Evolutionary conservation across 768 basidiomycete species (phyloP), one percentile per base, ranked within the genome.

Genomic region (Pleurotus tuoliensis): DNA sequence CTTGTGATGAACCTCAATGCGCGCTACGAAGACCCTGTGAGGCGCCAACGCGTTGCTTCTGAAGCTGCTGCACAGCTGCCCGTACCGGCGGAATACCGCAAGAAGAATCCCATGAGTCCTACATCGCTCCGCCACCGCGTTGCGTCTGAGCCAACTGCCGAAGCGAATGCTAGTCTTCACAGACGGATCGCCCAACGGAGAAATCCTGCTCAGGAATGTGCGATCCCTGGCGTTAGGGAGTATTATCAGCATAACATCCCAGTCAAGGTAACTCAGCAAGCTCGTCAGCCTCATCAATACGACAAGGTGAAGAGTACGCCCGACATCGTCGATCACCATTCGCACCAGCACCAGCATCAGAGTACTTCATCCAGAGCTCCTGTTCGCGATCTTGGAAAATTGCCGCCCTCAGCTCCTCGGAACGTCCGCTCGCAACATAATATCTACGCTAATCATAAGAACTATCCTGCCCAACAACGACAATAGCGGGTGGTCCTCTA

Each of bases 171-270:
- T 39, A 18, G 8, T 39, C 51, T 52, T 30, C 51, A 52, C 34
- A 27, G 51, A 39, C 39, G 51, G 13, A 20, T 18, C 20, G 51
- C 51, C 22, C 51, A 53, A n/a, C 51, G 51, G 39, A 53, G 39
- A 18, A 39, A 41, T 15, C 38, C 51, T 12, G 18, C 12, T 38
- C 51, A 53, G 39, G 51, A 53, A 41, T 53, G 51, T 25, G 51
- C 39, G 16, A 41, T 53, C 11, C 51, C 51, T 41, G 51, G 51
- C 13, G 51, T 53, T 12, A n/a, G 39, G 11, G 16, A 53, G 24
- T 53, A 53, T 38, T 53, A 53, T 30, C 34, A 53, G 15, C 51
- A 53, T 9, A 37, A 53, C n/a, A 24, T 20, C 16, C 51, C 51
- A 12, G 34, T 39, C 9, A 53, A 41, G 2, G 30, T 34, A 11